Conservation (phyloP, 192 early-diverging fungal species). For the Spizellomyces sp. region DNA sequence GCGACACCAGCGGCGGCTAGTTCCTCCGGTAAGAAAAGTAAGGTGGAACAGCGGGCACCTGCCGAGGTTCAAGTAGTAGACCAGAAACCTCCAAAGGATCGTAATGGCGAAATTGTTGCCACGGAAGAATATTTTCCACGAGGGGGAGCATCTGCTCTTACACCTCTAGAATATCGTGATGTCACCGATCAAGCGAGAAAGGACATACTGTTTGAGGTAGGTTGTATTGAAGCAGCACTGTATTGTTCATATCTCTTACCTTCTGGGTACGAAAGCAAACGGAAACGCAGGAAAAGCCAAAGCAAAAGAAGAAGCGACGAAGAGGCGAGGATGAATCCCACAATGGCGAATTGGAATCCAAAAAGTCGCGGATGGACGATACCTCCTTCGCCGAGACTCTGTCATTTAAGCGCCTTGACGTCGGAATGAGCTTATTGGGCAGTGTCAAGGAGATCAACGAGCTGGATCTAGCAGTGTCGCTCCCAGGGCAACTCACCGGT, state of each 20-base stretch:
- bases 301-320: slow-evolving; percentile 51
- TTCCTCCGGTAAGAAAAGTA: background rate
- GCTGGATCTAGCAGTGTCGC: slow-evolving; percentile 76
- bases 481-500: slow-evolving; percentile 85
- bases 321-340: slow-evolving; percentile 17
- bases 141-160: slow-evolving; percentile 77
- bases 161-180: slow-evolving; percentile 83
- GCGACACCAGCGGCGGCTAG: background rate
- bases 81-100: background rate
- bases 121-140: slow-evolving; percentile 74
- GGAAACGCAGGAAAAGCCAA: slow-evolving; percentile 27
- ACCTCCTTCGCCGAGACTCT: slow-evolving; percentile 20
- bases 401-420: slow-evolving; percentile 55
- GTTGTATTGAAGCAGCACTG: background rate
- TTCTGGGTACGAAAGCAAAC: slow-evolving; percentile 36
- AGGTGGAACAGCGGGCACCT: background rate
- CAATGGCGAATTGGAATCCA: background rate
- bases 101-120: background rate
- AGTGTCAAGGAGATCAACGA: slow-evolving; percentile 78
- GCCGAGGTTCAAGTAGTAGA: background rate
- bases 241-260: slow-evolving; percentile 4
- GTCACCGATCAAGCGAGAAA: slow-evolving; percentile 72
- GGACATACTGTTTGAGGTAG: slow-evolving; percentile 59
- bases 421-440: slow-evolving; percentile 77
- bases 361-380: slow-evolving; percentile 19